Base-by-base conservation (phyloP, 371 early-diverging fungal genomes). In the Mucor ambiguus region DNA sequence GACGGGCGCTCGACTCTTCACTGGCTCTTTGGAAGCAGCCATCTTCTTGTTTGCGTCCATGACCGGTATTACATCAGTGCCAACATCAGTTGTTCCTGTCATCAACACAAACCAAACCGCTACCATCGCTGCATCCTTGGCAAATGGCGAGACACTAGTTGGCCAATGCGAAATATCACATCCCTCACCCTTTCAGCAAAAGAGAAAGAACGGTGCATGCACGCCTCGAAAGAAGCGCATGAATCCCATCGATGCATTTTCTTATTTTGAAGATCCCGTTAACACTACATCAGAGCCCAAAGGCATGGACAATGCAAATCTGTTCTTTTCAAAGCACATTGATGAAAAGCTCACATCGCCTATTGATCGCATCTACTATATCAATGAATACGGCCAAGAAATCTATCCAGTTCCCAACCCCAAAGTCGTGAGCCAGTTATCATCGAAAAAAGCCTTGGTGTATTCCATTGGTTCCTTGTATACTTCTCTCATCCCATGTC, bases 161-260 rank as follows among this genome's bases (percentile, higher is more conserved):
- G 90, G 92, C 18, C 92, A 90, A 64, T 90, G 90, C 62, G 89
- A 89, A 64, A 91, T 91, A 55, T 85, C 85, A 1, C 92, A 91
- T 64, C 92, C 91, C 8, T 58, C 70, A 2, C 67, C 66, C n/a
- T 35, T 22, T 38, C 43, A 33, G 26, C 35, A 62, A 62, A 64
- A 32, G 16, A 58, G 44, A 56, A 67, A 61, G 10, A 55, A 55
- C n/a, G 64, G 64, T 22, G 29, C 46, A 35, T 54, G 28, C 14
- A 69, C 67, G 18, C 62, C 67, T 29, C 38, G 60, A 63, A 61
- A 46, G 49, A 67, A 57, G 32, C 59, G 60, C 4, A 61, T 62
- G 20, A 77, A 81, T 49, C 79, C 79, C 2, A 84, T 84, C 26
- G 79, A 84, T 68, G 77, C 80, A 22, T 83, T 81, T 57, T 76